Evolutionary conservation across 192 early-diverging fungal species (phyloP), one percentile per base, ranked within the genome.

Genomic region (Lobosporangium transversale): DNA sequence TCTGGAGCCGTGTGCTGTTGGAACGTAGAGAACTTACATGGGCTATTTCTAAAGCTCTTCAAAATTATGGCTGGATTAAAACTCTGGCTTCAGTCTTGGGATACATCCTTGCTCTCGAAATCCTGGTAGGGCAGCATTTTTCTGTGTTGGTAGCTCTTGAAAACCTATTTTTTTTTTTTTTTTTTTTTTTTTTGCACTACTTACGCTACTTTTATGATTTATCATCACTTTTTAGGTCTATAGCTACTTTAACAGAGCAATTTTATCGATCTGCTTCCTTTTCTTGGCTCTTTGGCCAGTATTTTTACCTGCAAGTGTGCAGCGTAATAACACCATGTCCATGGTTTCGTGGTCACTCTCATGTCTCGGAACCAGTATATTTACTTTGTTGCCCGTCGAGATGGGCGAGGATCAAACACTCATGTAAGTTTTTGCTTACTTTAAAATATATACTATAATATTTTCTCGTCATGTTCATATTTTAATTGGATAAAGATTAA

Each of bases 301-400:
- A 3, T 62, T 85, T 0, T 84, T 93, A 60, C 81, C 91, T 30
- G 37, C 52, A 6, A 45, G 60, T 2, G 61, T 93, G n/a, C 61
- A 83, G 21, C 71, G 55, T 0, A 68, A 86, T 27, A 82, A 89
- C 58, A 29, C 40, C 14, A 18, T 58, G 32, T 67, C 92, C n/a
- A 73, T 93, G 32, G 48, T 56, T 0, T 45, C 82, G 10, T 98
- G 96, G 96, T 68, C 81, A 4, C 48, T 83, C 0, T 80, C 83
- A 18, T 95, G 93, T 62, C 40, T 93, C 7, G 62, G 80, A 48
- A 94, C 92, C 1, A 92, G 94, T 60, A 75, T 93, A 17, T 98
- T 98, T 70, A 94, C 93, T 1, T 68, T 97, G 54, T 83, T 98
- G 32, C 94, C 95, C 0, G 95, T 96, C 15, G 96, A 97, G 57